Percentiles rank a stretch among this genome's conserved stretches.
Evolutionary conservation across 2,329 filamentous ascomycete species (phyloP).

Genomic region (Ramularia endophylla): DNA sequence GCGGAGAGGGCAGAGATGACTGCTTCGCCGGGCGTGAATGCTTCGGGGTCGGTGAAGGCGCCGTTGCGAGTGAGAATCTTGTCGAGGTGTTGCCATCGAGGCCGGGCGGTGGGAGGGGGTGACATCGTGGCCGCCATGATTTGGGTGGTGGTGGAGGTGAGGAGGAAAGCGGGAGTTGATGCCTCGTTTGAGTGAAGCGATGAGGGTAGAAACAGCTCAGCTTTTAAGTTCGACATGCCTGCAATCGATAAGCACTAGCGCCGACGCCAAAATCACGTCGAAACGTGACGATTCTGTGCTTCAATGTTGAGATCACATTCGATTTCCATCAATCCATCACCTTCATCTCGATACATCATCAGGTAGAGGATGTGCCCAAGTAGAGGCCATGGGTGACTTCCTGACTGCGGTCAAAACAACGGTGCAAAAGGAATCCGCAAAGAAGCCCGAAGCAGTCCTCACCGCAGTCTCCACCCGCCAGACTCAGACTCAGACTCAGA

Average conservation of each 20-base stretch:
- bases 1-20: slow-evolving; percentile 55
- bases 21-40: slow-evolving; percentile 41
- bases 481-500: no score
- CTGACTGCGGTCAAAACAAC: slow-evolving; percentile 44
- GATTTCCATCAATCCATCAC: no score
- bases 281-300: slow-evolving; percentile 5
- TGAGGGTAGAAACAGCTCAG: no score
- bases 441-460: slow-evolving; percentile 3
- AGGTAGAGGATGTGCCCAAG: slow-evolving; percentile 15
- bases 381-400: slow-evolving; percentile 42
- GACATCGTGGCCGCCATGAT: slow-evolving; percentile 19
- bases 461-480: slow-evolving; percentile 10
- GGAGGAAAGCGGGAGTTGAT: slow-evolving; percentile 1
- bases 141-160: slow-evolving; percentile 1
- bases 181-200: no score
- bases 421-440: slow-evolving; percentile 6
- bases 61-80: slow-evolving; percentile 69
- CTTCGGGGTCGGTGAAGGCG: slow-evolving; percentile 66
- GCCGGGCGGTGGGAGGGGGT: slow-evolving; percentile 39
- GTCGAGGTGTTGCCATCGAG: slow-evolving; percentile 68
- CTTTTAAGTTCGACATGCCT: no score
- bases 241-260: no score
- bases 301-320: no score
- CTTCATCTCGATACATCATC: no score
- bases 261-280: background rate